Conservation (phyloP, 2,329 filamentous ascomycete genomes). For the Thelonectria discophora region DNA sequence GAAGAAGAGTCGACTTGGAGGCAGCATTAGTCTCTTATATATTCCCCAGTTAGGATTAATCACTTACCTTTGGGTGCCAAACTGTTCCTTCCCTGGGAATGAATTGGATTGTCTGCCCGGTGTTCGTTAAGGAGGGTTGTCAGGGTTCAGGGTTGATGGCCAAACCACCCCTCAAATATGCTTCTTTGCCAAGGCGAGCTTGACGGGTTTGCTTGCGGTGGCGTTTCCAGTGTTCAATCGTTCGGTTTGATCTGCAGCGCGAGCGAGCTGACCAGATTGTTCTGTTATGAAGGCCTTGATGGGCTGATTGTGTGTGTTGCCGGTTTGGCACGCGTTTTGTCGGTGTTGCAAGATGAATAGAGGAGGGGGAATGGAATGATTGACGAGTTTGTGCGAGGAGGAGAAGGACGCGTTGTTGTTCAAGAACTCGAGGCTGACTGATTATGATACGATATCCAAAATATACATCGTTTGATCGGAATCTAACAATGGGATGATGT, state of each 20-base stretch:
- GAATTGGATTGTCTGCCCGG: too few species aligned
- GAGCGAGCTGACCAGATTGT: background rate
- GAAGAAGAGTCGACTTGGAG: too few species aligned
- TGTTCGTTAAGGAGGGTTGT: background rate
- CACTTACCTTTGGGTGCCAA: too few species aligned
- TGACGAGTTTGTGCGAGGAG: background rate
- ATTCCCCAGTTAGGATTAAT: too few species aligned
- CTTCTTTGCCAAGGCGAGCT: background rate
- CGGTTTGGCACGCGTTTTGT: conserved; percentile 7
- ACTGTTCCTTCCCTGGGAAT: too few species aligned
- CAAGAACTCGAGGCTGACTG: background rate
- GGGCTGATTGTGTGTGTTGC: conserved; percentile 12
- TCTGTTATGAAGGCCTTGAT: conserved; percentile 8
- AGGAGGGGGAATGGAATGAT: too few species aligned
- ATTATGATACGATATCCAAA: background rate
- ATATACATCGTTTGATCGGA: background rate
- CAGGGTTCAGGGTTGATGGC: conserved; percentile 24
- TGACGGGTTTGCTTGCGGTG: background rate
- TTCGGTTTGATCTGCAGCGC: conserved; percentile 17
- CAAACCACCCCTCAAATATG: conserved; percentile 10
- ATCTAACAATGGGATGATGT: background rate
- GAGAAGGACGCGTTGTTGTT: background rate
- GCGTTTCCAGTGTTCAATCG: conserved; percentile 4
- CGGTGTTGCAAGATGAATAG: background rate
- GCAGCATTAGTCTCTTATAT: too few species aligned